Conservation (phyloP, 768 basidiomycete genomes). For the Hebeloma cylindrosporum region DNA sequence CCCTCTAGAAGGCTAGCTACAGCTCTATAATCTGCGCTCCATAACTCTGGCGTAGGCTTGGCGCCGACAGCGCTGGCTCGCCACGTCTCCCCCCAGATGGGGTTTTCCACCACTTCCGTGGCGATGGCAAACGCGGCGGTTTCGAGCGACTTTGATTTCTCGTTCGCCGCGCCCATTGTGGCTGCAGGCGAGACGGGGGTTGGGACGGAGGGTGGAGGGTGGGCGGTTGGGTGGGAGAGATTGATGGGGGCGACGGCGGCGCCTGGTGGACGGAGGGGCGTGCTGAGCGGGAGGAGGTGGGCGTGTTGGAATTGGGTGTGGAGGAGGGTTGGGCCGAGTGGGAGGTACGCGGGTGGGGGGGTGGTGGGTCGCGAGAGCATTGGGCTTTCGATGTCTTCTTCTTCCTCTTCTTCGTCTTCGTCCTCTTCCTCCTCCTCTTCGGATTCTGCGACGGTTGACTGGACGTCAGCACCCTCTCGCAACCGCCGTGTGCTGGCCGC, state of each 20-base stretch:
- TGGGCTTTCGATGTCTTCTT: conserved; percentile 35
- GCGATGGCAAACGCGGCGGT: conserved; percentile 63
- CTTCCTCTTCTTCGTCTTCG: conserved; percentile 35
- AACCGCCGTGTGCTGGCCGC: no score
- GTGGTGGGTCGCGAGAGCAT: conserved; percentile 58
- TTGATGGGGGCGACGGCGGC: conserved; percentile 47
- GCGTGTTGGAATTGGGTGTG: conserved; percentile 68
- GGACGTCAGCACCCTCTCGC: no score
- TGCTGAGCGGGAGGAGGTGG: conserved; percentile 59
- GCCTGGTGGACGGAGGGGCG: conserved; percentile 59
- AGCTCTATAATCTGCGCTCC: conserved; percentile 56
- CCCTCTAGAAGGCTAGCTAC: conserved; percentile 43
- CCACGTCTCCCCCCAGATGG: conserved; percentile 69
- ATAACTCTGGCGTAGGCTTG: conserved; percentile 40
- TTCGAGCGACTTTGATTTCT: conserved; percentile 68
- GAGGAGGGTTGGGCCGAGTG: conserved; percentile 66
- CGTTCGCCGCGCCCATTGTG: conserved; percentile 58
- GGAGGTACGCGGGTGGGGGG: conserved; percentile 70
- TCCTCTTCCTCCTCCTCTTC: conserved; percentile 22
- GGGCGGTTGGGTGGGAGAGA: conserved; percentile 4
- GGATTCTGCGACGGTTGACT: no score
- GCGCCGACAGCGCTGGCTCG: conserved; percentile 35
- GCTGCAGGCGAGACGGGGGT: conserved; percentile 87
- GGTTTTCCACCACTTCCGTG: conserved; percentile 72
- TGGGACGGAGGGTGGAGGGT: conserved; percentile 50